Evolutionary conservation across 768 basidiomycete genomes (phyloP), one percentile per base, ranked within the genome.

Genomic region (Inosperma sp.): DNA sequence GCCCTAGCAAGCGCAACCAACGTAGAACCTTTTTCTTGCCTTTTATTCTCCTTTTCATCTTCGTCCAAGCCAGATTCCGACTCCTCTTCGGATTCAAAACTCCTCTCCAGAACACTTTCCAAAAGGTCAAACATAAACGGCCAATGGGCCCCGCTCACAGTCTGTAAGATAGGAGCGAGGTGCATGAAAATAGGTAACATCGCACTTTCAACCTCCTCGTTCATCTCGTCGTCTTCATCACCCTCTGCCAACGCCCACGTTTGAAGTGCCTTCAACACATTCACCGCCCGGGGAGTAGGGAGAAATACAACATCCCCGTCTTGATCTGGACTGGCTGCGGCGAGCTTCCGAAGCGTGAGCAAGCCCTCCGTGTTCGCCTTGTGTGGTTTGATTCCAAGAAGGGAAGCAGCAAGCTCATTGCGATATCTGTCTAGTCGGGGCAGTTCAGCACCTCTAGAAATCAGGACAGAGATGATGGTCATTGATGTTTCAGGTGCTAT

Each of bases 81-180:
- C 5, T 56, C 55, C 21, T 27, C 33, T 17, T 47, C 46, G 16
- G 16, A 0, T 25, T 22, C 40, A 4, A 53, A 34, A 6, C 56
- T 49, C 19, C 55, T 46, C 79, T 97, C 94, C 3, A 98, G 72
- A 59, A 88, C 90, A 52, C 76, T 87, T 65, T 95, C 93, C 10
- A 95, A 62, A 13, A 97, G 66, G 62, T 97, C 93, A 64, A 90
- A 94, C 4, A 93, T 81, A 27, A 93, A 79, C 42, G 91, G 88
- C 96, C 96, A 99, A 66, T 98, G 96, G 1, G 78, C 72, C 0
- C 95, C 96, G 12, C 82, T 73, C 2, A 95, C 75, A 61, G 82
- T 88, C 67, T 97, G 93, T 52, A 98, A 68, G 48, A 97, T 86
- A 2, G 94, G 93, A 2, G 83, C 89, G 2, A 97, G 72, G 49